Conservation (phyloP, 495 filamentous ascomycete species). For the Filosporella fistucella region DNA sequence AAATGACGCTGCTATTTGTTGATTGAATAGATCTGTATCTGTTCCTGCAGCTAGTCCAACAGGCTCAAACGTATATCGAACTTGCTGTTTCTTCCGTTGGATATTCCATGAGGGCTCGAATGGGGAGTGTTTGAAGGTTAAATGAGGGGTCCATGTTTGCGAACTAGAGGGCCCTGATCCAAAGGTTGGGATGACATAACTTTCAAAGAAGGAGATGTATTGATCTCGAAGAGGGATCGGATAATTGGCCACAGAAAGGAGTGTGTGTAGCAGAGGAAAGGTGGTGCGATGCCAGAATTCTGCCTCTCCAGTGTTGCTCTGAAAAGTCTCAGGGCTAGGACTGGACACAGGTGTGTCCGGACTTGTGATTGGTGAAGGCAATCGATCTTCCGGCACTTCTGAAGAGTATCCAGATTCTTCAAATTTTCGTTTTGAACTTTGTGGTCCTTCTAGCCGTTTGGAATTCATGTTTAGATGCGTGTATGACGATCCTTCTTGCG, state of each 20-base stretch:
- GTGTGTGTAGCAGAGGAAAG: neutral
- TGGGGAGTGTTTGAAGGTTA: neutral
- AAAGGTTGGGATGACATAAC: neutral
- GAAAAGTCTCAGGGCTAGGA: too few species aligned
- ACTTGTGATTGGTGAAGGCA: too few species aligned
- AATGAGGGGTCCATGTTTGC: constrained; percentile 9
- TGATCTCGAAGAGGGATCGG: neutral
- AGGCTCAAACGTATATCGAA: constrained; percentile 6
- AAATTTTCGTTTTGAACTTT: too few species aligned
- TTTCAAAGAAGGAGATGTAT: neutral
- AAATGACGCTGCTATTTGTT: neutral
- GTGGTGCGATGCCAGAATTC: constrained; percentile 2
- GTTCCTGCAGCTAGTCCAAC: neutral
- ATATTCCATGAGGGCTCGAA: constrained; percentile 2
- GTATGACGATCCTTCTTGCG: too few species aligned
- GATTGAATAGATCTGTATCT: neutral
- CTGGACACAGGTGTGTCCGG: too few species aligned
- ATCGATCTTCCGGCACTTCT: too few species aligned
- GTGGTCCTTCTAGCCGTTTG: too few species aligned
- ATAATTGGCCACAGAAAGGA: neutral
- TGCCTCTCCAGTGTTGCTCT: too few species aligned
- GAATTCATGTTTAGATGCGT: too few species aligned
- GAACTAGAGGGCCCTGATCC: neutral
- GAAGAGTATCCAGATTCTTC: too few species aligned
- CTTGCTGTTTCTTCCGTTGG: neutral